Conservation (phyloP, 306 rosid species). For the Sicyos baderoa region DNA sequence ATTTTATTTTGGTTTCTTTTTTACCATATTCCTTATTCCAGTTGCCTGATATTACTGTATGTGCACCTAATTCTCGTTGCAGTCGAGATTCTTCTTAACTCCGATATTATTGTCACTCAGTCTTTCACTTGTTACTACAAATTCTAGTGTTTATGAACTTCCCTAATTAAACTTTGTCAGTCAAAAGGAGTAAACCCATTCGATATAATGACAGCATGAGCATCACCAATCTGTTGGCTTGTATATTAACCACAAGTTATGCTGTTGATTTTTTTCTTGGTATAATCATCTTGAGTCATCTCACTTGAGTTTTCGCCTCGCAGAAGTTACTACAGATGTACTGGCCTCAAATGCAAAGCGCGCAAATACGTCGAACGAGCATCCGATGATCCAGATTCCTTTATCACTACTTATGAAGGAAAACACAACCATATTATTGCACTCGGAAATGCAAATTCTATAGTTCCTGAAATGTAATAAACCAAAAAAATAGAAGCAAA, state of each 20-base stretch:
- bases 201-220: background rate
- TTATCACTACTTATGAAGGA: conserved; percentile 88
- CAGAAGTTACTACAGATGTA: conserved; percentile 94
- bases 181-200: background rate
- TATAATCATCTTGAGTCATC: background rate
- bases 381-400: conserved; percentile 76
- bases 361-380: conserved; percentile 90
- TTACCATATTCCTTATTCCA: background rate
- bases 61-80: background rate
- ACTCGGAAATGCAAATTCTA: conserved; percentile 37
- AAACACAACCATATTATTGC: conserved; percentile 90
- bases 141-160: background rate
- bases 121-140: background rate
- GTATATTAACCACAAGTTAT: background rate
- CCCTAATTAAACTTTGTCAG: background rate
- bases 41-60: background rate
- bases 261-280: background rate
- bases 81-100: background rate
- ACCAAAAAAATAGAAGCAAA: conserved; percentile 33
- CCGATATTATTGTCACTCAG: background rate
- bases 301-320: conserved; percentile 12
- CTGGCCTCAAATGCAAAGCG: conserved; percentile 64
- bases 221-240: conserved; percentile 8
- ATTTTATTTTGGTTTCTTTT: background rate
- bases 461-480: conserved; percentile 43